Conservation (phyloP, 2,329 filamentous ascomycete genomes). For the Pseudogymnoascus sp. region DNA sequence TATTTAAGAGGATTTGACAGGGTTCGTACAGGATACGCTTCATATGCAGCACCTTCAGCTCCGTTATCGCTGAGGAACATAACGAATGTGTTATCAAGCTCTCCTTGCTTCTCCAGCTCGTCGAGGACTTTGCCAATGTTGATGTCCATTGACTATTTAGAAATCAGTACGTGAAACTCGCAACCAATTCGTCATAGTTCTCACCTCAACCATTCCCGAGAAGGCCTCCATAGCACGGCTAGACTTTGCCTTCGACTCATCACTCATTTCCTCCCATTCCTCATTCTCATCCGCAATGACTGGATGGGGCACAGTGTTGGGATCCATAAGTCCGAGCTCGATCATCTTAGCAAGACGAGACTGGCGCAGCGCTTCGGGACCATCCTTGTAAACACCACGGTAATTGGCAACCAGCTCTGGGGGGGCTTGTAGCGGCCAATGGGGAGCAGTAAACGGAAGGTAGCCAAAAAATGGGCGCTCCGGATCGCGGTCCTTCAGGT, state of each 20-base stretch:
- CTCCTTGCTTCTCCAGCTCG: conserved; percentile 38
- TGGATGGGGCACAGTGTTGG: conserved; percentile 36
- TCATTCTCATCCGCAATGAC: conserved; percentile 28
- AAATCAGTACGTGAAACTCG: background rate
- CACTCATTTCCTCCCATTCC: conserved; percentile 33
- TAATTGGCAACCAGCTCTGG: conserved; percentile 41
- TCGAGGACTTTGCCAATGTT: conserved; percentile 40
- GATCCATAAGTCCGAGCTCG: conserved; percentile 36
- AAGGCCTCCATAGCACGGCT: conserved; percentile 42
- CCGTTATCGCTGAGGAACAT: conserved; percentile 45
- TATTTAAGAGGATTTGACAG: conserved; percentile 12
- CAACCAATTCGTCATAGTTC: conserved; percentile 28
- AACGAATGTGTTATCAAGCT: conserved; percentile 43
- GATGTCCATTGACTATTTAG: conserved; percentile 32
- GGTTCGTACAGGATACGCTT: conserved; percentile 36
- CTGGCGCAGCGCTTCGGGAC: conserved; percentile 39
- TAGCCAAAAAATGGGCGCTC: conserved; percentile 51
- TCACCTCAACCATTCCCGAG: conserved; percentile 39
- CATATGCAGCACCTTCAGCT: conserved; percentile 40
- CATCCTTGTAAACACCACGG: conserved; percentile 42
- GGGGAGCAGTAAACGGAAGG: conserved; percentile 54
- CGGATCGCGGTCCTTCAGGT: conserved; percentile 40
- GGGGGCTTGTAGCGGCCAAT: conserved; percentile 57
- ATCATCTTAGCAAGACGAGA: conserved; percentile 39
- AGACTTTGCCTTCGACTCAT: conserved; percentile 34